phyloP scores from a whole-genome alignment of 352 stramenopile genomes.

The Phytopythium aichiense region DNA sequence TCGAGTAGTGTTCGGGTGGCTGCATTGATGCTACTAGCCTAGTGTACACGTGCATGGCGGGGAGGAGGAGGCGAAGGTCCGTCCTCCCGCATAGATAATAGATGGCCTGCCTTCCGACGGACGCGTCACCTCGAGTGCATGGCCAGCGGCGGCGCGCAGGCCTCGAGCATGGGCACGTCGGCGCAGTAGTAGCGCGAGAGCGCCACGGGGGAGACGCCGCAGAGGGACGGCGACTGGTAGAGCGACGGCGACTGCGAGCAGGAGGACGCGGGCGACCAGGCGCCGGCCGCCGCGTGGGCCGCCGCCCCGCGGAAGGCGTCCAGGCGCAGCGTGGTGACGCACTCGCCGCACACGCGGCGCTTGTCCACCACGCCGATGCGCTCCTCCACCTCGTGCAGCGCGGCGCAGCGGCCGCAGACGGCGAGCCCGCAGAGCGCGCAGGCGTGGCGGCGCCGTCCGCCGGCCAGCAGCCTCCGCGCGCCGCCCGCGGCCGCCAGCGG shows the following conservation, averaged over 20 bases:
- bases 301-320: constrained; percentile 19
- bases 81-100: background rate
- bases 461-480: constrained; percentile 16
- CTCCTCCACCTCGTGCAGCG: constrained; percentile 31
- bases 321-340: constrained; percentile 22
- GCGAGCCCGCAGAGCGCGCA: constrained; percentile 36
- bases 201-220: background rate
- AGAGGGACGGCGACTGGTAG: background rate
- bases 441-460: constrained; percentile 20
- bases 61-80: background rate
- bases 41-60: background rate
- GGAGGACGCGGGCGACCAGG: constrained; percentile 1
- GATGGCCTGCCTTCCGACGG: background rate
- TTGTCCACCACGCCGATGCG: constrained; percentile 36
- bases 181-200: background rate
- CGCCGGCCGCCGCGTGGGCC: background rate
- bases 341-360: constrained; percentile 35
- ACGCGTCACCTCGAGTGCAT: background rate
- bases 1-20: too few species aligned
- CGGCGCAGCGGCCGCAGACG: constrained; percentile 33
- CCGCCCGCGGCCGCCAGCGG: constrained; percentile 10
- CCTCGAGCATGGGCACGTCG: background rate
- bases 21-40: too few species aligned
- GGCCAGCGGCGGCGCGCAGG: background rate
- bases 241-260: constrained; percentile 2